These are phyloP conservation scores for Linderniella brevidens DNA, from an alignment of 257 asterid species.

Conservation along the genomic window DNA sequence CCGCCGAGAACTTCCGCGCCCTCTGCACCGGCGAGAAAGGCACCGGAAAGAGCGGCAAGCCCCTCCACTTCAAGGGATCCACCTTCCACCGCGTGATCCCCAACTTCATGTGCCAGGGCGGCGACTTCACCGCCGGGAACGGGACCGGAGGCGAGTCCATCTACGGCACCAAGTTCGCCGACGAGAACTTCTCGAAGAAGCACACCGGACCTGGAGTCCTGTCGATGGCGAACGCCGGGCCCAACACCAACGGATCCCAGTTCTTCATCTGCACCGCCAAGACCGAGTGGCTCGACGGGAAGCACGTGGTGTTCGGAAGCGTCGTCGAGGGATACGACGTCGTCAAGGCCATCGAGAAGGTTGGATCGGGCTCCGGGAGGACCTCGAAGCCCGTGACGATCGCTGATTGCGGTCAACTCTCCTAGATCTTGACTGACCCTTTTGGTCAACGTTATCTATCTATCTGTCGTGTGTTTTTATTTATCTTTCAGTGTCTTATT, in stretches of 20 bases:
- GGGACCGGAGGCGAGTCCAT: constrained; percentile 77
- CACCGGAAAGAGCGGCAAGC: constrained; percentile 31
- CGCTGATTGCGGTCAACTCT: constrained; percentile 47
- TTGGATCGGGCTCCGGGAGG: constrained; percentile 28
- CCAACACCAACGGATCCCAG: constrained; percentile 53
- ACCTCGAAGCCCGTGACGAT: constrained; percentile 28
- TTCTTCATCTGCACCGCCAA: constrained; percentile 45
- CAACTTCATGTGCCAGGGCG: constrained; percentile 51
- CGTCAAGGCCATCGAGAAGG: constrained; percentile 31
- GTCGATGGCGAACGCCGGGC: constrained; percentile 67
- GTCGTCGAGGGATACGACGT: constrained; percentile 46
- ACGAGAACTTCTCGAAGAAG: constrained; percentile 47
- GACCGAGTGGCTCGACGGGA: constrained; percentile 58
- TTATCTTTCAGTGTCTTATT: too few relatives aligned
- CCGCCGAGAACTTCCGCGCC: constrained; percentile 60
- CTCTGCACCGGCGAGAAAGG: constrained; percentile 78
- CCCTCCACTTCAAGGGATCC: constrained; percentile 49
- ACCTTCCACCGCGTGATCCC: constrained; percentile 50
- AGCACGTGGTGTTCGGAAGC: constrained; percentile 58
- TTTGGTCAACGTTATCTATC: too few relatives aligned
- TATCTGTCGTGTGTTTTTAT: too few relatives aligned
- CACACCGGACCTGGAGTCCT: constrained; percentile 55
- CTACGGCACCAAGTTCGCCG: constrained; percentile 44
- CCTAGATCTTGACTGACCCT: not conserved
- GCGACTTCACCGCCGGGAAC: constrained; percentile 57